A percentile compares a stretch with the other conserved stretches of the same genome.
Conservation (phyloP, 768 basidiomycete genomes). For the Tulasnella sp. region DNA sequence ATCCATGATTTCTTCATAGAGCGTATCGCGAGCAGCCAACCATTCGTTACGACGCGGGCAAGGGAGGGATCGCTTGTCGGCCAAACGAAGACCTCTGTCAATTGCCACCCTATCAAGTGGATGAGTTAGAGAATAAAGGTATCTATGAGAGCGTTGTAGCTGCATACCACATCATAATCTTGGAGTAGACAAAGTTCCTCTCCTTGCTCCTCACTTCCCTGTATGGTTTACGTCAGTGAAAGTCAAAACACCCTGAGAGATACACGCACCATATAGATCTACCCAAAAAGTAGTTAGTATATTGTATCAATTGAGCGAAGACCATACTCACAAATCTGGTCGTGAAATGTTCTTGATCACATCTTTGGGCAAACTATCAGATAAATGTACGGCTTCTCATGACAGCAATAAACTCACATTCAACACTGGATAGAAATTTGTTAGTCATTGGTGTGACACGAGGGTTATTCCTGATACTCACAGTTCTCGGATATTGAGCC, state of each 20-base stretch:
- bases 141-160: too few relatives aligned
- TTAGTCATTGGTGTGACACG: background rate
- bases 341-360: constrained; percentile 60
- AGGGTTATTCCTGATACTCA: constrained; percentile 29
- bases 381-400: background rate
- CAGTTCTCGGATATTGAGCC: constrained; percentile 63
- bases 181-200: constrained; percentile 35
- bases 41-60: constrained; percentile 38
- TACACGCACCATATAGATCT: too few relatives aligned
- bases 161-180: constrained; percentile 88
- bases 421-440: constrained; percentile 37
- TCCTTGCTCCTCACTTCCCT: constrained; percentile 86
- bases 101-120: constrained; percentile 67
- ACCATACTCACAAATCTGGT: constrained; percentile 57
- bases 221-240: constrained; percentile 8
- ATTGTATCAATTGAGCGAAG: too few relatives aligned
- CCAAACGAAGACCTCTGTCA: constrained; percentile 75
- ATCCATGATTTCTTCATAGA: constrained; percentile 90
- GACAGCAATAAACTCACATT: constrained; percentile 38
- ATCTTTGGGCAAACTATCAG: constrained; percentile 28
- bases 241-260: too few relatives aligned
- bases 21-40: constrained; percentile 57
- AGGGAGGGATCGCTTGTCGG: constrained; percentile 89
- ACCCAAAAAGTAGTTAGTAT: too few relatives aligned
- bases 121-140: too few relatives aligned